Evolutionary conservation across 768 basidiomycete genomes (phyloP).

Genomic region (Plicaturopsis crispa): DNA sequence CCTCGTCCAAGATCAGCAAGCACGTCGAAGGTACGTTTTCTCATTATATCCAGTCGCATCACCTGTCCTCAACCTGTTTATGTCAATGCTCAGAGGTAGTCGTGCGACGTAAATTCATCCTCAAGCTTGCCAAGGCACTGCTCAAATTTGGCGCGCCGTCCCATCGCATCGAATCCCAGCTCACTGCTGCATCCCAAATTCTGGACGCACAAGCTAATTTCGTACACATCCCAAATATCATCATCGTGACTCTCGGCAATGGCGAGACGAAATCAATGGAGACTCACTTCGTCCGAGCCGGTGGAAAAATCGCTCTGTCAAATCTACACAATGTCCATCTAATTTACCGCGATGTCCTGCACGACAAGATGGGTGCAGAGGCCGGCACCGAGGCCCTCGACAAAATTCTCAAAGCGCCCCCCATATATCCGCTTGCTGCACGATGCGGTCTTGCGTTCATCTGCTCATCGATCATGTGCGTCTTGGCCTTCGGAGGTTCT

Average conservation of each 20-base stretch:
- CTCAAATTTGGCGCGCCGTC: constrained; percentile 93
- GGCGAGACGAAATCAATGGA: constrained; percentile 63
- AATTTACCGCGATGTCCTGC: constrained; percentile 81
- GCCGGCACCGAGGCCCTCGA: constrained; percentile 67
- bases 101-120: constrained; percentile 62
- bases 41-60: not conserved
- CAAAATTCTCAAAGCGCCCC: constrained; percentile 50
- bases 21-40: constrained; percentile 37
- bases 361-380: constrained; percentile 70
- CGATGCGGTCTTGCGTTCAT: constrained; percentile 73
- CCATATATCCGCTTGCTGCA: constrained; percentile 59
- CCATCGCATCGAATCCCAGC: constrained; percentile 86
- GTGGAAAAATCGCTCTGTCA: constrained; percentile 74
- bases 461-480: constrained; percentile 76
- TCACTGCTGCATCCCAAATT: constrained; percentile 70
- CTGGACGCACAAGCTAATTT: constrained; percentile 78
- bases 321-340: constrained; percentile 76
- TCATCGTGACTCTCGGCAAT: constrained; percentile 80
- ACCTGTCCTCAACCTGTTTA: not conserved
- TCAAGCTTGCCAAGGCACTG: constrained; percentile 81
- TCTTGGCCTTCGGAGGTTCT: constrained; percentile 75
- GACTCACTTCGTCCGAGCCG: constrained; percentile 81
- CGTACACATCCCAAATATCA: constrained; percentile 71
- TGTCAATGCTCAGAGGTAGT: constrained; percentile 27
- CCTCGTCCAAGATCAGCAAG: constrained; percentile 24